These are phyloP conservation scores for Lasiodiplodia gonubiensis DNA, from an alignment of 2,329 filamentous ascomycete genomes.

Conservation along the genomic window DNA sequence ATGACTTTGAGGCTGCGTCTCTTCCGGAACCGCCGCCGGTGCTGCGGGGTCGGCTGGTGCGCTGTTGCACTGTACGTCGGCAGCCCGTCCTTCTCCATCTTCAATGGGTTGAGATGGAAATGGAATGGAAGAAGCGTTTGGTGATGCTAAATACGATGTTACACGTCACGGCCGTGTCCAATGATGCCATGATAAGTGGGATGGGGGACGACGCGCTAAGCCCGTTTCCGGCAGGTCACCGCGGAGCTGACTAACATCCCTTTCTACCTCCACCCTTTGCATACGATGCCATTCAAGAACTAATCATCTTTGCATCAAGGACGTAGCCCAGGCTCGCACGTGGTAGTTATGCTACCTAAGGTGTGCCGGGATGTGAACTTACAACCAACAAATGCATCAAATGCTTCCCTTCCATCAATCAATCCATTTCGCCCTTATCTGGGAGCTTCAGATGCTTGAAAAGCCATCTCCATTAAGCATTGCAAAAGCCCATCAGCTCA, in stretches of 20 bases:
- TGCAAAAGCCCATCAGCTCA: neutral
- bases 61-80: conserved; percentile 37
- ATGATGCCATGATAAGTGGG: conserved; percentile 18
- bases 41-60: conserved; percentile 32
- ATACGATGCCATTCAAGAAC: too few relatives aligned
- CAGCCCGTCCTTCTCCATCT: conserved; percentile 36
- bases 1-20: conserved; percentile 32
- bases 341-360: too few relatives aligned
- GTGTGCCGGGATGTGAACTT: neutral
- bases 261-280: neutral
- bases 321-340: too few relatives aligned
- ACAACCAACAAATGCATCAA: neutral
- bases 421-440: too few relatives aligned
- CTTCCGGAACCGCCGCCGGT: conserved; percentile 33
- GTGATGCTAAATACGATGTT: conserved; percentile 25
- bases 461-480: neutral
- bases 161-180: conserved; percentile 12
- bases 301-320: too few relatives aligned
- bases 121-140: conserved; percentile 15
- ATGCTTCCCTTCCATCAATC: too few relatives aligned
- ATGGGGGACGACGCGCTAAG: neutral
- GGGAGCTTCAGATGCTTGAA: neutral
- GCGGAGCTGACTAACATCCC: neutral
- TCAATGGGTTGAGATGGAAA: conserved; percentile 23
- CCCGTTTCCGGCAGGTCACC: neutral